Evolutionary conservation across 1,139 yeast species (phyloP), one percentile per base, ranked within the genome.

Genomic region (Taiozyma sp.): DNA sequence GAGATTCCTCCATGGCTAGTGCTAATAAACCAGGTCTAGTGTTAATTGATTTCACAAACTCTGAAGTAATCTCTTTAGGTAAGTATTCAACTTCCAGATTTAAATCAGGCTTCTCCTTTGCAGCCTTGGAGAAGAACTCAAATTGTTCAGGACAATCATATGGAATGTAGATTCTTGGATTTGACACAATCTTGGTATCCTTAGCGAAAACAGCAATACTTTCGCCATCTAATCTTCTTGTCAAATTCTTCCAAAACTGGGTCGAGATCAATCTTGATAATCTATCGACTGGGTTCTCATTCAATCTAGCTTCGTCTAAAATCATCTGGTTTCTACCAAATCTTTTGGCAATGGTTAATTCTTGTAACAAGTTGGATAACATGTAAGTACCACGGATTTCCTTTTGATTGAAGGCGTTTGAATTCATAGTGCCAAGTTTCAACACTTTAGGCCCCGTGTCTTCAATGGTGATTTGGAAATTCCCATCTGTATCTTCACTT

Each of bases 361-460:
- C 97, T 70, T 92, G 97, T 52, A 92, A 75, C 49, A 92, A 70
- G 67, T 92, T 92, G 1, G 96, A 87, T 49, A 92, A 74, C 93
- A 88, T 88, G 65, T 92, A 92, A 0, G 97, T 91, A 14, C 98
- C 98, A 57, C 96, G 74, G 49, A 92, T 77, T 51, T 85, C 89
- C 45, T 80, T 77, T 60, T 82, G 84, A 45, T 81, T 83, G 68
- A 71, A 87, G 1, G 97, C 97, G 59, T 84, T 81, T 2, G 96
- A 88, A 65, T 87, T 87, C 46, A 84, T 89, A 0, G 97, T 89
- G 8, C 96, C 96, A 43, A 91, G 74, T 57, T 83, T 78, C 56
- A 90, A 73, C 16, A 87, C 95, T 65, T 91, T 91, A n/a, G 97
- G 97, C 0, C 97, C 97, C 4, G 83, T 79, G 66, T 91, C 97